Evolutionary conservation across 2,329 filamentous ascomycete genomes (phyloP), one percentile per base, ranked within the genome.

Genomic region (Basipetospora chlamydospora): DNA sequence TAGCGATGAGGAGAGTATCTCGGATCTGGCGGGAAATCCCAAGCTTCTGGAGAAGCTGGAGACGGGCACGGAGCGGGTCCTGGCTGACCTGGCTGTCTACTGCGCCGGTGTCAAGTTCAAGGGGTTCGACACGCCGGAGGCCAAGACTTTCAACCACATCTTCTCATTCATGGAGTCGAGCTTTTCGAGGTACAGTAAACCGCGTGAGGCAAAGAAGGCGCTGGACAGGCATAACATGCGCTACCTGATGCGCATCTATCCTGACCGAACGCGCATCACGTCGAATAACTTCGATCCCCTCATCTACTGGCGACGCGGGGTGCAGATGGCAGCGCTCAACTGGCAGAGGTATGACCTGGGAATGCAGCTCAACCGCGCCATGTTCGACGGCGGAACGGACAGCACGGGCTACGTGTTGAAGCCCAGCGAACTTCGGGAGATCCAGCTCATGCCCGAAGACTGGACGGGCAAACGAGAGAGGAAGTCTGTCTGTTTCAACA

Each of bases 291-390:
- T 95, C 50, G 86, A 95, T 49, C 90, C 90, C 1, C 71, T 94
- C 44, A 77, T 80, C 43, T 93, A 90, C 53, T 98, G 90, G 90
- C 78, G 88, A 35, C 78, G 85, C 29, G 90, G 90, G 22, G 90
- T 95, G 13, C 90, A 98, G 58, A 96, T 98, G 88, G 86, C 82
- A 11, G 90, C 90, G 1, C 67, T 96, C 43, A 98, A 98, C 59
- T 96, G 90, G 88, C 90, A 98, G 59, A 96, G 87, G 0, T 95
- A 92, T 50, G 90, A 96, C 52, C 68, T 92, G 13, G 85, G 87
- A 31, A 90, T 95, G 73, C 88, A 96, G 53, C 70, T 96, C 55
- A 96, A 96, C 54, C 82, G 90, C 46, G 90, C 90, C 50, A 96
- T 98, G 90, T 98, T 95, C 53, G 81, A 86, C 32, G 83, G 84